Base-by-base conservation (phyloP, 805 yeast species). In the Starmera dryadoides region DNA sequence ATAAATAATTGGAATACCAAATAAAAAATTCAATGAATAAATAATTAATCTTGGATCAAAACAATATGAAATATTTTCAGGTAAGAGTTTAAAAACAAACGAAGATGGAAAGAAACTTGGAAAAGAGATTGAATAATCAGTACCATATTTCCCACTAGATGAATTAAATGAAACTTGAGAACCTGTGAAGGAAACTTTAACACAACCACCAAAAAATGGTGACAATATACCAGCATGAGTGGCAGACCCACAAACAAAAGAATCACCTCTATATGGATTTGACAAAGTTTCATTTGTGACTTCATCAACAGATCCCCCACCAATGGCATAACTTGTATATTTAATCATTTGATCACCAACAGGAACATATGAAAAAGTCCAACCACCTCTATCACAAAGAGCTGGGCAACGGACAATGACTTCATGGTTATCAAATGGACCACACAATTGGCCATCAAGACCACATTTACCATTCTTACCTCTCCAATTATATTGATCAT, bases 241-340 rank as follows among this genome's bases (percentile, higher is more conserved):
- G 0, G 93, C 97, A 3, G 96, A 83, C 0, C 88, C 91, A 57
- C 98, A 89, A 0, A 91, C 81, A 50, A 69, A 88, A 1, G 96
- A 86, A 60, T 89, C 98, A 0, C 86, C 89, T 46, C 98, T 68
- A 54, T 87, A 89, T 0, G 89, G 88, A 20, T 62, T 49, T 0
- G 86, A 64, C 8, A 79, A 43, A 2, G 52, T 60, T 14, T 47
- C 45, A 1, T 39, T 43, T 5, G 42, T 42, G 11, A 38, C 50
- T 2, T 44, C 42, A 8, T 39, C 44, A 4, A 46, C 21, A 16
- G 52, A 53, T 2, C 89, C 89, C 15, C 96, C 95, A 3, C 96
- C 96, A 20, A 89, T 73, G 25, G 77, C 75, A 49, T 69, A 86
- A 2, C 84, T 83, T 38, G 79, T 59, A 53, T 89, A 86, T 53